Conservation (phyloP, 805 yeast species). For the Pichia heedii region DNA sequence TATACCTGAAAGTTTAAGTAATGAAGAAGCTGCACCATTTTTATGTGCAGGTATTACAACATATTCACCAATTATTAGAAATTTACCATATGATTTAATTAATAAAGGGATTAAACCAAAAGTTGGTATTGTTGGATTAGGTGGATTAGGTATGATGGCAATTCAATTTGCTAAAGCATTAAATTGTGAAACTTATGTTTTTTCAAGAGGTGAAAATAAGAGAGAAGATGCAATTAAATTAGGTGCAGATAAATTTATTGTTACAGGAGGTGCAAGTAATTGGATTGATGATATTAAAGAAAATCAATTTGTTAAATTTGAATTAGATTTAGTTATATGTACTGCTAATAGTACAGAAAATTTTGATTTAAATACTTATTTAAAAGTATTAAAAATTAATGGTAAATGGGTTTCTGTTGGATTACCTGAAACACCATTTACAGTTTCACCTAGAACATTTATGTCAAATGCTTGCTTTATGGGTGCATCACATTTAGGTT, state of each 20-base stretch:
- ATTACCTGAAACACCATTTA: constrained; percentile 44
- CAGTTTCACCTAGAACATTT: constrained; percentile 34
- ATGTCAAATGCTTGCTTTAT: constrained; percentile 37
- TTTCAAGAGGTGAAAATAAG: constrained; percentile 43
- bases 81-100: constrained; percentile 22
- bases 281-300: constrained; percentile 13
- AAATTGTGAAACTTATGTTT: constrained; percentile 55
- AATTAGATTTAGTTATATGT: constrained; percentile 43
- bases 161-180: constrained; percentile 50
- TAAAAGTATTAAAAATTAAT: constrained; percentile 45
- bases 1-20: constrained; percentile 46
- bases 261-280: constrained; percentile 37
- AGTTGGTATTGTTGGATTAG: constrained; percentile 56
- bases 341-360: constrained; percentile 44
- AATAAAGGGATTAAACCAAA: constrained; percentile 27
- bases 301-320: constrained; percentile 13
- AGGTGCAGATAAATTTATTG: constrained; percentile 48
- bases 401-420: constrained; percentile 60
- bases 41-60: constrained; percentile 74
- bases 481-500: constrained; percentile 54
- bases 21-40: constrained; percentile 58
- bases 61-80: constrained; percentile 54
- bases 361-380: constrained; percentile 39
- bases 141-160: constrained; percentile 64
- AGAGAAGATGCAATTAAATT: constrained; percentile 42